Base-by-base conservation (phyloP, 768 basidiomycete species). In the Psilocybe tampanensis region DNA sequence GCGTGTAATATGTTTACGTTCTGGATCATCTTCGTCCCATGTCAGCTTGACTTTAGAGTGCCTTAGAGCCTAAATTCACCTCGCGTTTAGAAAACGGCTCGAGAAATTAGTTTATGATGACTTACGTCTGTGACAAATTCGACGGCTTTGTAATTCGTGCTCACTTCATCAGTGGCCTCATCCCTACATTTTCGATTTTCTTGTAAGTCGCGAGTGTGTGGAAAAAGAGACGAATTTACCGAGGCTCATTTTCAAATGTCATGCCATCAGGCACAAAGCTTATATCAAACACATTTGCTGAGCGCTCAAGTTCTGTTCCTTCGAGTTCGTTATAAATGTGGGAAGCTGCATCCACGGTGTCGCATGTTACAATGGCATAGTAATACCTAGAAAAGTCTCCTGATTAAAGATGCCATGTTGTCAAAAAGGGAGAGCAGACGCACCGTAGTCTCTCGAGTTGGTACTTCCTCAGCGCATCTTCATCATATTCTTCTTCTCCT, bases 21-120 rank as follows among this genome's bases (percentile, higher is more conserved):
- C 90, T 0, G 92, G 88, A 63, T 98, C 95, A 70, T 98, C 97
- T 53, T 95, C 92, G 62, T 99, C 97, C 97, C 97, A 99, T 4
- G 95, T 97, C 29, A 98, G 82, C 67, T 93, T 97, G 58, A 98
- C 96, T 77, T 94, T 97, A 13, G 97, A 99, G 70, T 98, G 95
- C 5, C 96, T 90, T 5, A 99, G 84, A 9, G 96, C 96, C 95
- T 98, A 61, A 6, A 24, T 8, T 39, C 15, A 3, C 12, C n/a
- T 8, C 3, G 6, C 44, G 15, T 8, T 23, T 19, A 32, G 15
- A 26, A 21, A 22, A 22, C 44, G 47, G 32, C 23, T 42, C 9
- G 42, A 8, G 36, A 23, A n/a, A 22, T 13, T 11, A 48, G 18
- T 33, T 9, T n/a, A 47, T 24, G 12, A 29, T 18, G 47, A 9